These are phyloP conservation scores for Conringia planisiliqua DNA, from an alignment of 345 rosid genomes.

Conservation along the genomic window DNA sequence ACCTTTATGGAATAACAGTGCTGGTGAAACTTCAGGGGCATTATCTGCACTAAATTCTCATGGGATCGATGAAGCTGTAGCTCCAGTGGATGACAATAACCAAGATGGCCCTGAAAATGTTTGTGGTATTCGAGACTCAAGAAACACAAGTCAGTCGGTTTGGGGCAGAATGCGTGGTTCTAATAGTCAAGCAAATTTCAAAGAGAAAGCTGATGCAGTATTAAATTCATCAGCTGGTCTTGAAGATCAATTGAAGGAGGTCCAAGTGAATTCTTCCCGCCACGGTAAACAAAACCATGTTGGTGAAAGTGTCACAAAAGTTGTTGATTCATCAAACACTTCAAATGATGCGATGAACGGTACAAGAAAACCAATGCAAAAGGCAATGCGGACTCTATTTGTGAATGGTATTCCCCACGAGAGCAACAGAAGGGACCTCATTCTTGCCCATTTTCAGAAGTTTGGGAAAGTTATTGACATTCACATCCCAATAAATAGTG, in stretches of 20 bases:
- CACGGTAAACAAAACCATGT: constrained; percentile 50
- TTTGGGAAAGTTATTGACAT: constrained; percentile 92
- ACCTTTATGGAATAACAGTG: constrained; percentile 83
- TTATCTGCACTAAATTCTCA: constrained; percentile 49
- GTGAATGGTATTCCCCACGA: constrained; percentile 78
- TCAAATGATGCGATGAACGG: constrained; percentile 42
- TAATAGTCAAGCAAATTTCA: constrained; percentile 43
- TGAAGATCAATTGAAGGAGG: constrained; percentile 57
- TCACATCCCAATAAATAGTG: constrained; percentile 71
- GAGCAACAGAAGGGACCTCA: constrained; percentile 75
- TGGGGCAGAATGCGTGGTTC: constrained; percentile 70
- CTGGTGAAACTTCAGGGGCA: constrained; percentile 61
- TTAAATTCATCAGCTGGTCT: constrained; percentile 39
- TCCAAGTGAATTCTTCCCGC: constrained; percentile 35
- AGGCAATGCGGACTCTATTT: constrained; percentile 83
- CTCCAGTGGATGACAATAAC: constrained; percentile 45
- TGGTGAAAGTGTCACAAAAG: constrained; percentile 32
- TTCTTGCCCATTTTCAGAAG: constrained; percentile 84
- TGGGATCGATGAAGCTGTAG: constrained; percentile 49
- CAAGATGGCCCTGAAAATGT: constrained; percentile 47
- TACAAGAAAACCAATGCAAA: constrained; percentile 62
- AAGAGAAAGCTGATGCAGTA: constrained; percentile 53
- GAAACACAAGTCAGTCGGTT: constrained; percentile 47
- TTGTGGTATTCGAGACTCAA: constrained; percentile 41
- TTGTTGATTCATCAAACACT: constrained; percentile 39